These are phyloP conservation scores for Scytalidium sp. DNA, from an alignment of 2,329 filamentous ascomycete species.

Conservation along the genomic window DNA sequence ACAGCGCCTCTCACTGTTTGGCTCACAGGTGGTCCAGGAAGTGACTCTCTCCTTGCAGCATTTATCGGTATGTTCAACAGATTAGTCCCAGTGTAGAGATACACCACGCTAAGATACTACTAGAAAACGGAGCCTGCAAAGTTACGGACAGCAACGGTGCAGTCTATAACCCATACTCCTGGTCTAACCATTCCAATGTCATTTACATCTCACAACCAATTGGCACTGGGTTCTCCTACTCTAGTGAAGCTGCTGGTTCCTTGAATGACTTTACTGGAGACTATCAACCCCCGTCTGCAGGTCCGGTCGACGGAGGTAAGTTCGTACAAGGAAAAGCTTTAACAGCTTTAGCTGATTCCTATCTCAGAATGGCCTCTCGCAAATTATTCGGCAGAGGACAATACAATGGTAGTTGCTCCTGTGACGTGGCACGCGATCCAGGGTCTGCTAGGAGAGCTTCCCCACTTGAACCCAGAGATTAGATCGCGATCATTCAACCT, in stretches of 20 bases:
- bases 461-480: conserved; percentile 28
- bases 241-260: conserved; percentile 29
- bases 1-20: conserved; percentile 47
- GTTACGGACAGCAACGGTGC: conserved; percentile 27
- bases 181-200: conserved; percentile 56
- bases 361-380: conserved; percentile 17
- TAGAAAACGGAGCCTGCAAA: conserved; percentile 37
- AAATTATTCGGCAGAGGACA: conserved; percentile 47
- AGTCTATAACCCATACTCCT: conserved; percentile 54
- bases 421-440: conserved; percentile 54
- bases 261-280: conserved; percentile 14
- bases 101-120: not conserved
- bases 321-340: not conserved
- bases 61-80: conserved; percentile 34
- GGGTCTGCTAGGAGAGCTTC: conserved; percentile 47
- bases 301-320: not conserved
- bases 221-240: conserved; percentile 65
- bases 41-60: conserved; percentile 51
- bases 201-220: conserved; percentile 56
- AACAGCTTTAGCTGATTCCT: not conserved
- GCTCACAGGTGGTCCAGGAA: conserved; percentile 52
- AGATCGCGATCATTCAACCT: conserved; percentile 42
- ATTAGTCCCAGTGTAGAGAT: not conserved
- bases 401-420: conserved; percentile 52
- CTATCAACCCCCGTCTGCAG: not conserved